A percentile compares a stretch with the other conserved stretches of the same genome.
phyloP scores from a whole-genome alignment of 768 basidiomycete species.

The Cyclocybe cylindracea region DNA sequence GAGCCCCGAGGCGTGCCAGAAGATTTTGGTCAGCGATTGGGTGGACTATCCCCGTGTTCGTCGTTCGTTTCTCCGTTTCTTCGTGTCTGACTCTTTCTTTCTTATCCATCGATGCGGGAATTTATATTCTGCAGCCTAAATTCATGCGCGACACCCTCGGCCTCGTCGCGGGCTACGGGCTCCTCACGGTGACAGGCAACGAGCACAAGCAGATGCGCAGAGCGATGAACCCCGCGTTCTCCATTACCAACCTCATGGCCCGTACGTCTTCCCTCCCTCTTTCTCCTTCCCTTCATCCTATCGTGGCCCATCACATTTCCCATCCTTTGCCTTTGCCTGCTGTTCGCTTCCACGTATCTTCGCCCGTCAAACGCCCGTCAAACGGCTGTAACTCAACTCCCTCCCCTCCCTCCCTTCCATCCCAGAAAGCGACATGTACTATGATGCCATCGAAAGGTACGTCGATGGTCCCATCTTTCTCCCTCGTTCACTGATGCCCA shows the following conservation, averaged over 20 bases:
- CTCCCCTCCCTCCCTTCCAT: too few species aligned
- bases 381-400: too few species aligned
- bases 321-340: too few species aligned
- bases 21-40: conserved; percentile 47
- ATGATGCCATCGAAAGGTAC: conserved; percentile 45
- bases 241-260: conserved; percentile 41
- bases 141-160: conserved; percentile 45
- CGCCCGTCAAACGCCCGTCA: too few species aligned
- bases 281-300: background rate
- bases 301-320: background rate
- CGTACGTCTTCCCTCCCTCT: conserved; percentile 24
- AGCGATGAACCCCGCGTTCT: conserved; percentile 54
- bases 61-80: background rate
- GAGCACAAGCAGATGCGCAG: conserved; percentile 52
- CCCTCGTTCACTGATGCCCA: too few species aligned
- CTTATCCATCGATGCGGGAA: background rate
- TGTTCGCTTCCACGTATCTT: too few species aligned
- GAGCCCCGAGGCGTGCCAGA: conserved; percentile 46
- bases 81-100: background rate
- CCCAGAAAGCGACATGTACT: conserved; percentile 53
- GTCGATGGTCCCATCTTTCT: background rate
- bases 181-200: conserved; percentile 48
- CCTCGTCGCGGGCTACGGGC: conserved; percentile 43
- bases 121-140: conserved; percentile 30
- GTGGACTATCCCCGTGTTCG: conserved; percentile 44